Evolutionary conservation across 768 basidiomycete genomes (phyloP).

Genomic region (Boletus patriciae): DNA sequence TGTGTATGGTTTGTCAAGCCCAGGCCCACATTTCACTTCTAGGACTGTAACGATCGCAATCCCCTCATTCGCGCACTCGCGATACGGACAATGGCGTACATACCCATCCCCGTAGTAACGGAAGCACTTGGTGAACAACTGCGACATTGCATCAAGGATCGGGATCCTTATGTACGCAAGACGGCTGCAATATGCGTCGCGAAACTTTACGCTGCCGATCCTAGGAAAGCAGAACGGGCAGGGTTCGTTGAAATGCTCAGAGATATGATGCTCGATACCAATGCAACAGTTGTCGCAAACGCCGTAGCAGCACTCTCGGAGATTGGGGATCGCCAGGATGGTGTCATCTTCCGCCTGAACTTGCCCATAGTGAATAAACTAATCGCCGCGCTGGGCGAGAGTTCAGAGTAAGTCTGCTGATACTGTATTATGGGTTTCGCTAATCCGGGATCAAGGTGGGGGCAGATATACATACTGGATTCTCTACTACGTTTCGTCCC

Average conservation of each 20-base stretch:
- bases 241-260: conserved; percentile 90
- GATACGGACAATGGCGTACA: conserved; percentile 99
- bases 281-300: conserved; percentile 97
- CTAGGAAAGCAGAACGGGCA: conserved; percentile 79
- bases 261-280: conserved; percentile 88
- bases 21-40: conserved; percentile 16
- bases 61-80: conserved; percentile 96
- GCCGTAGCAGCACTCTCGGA: conserved; percentile 97
- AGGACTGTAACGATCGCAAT: conserved; percentile 97
- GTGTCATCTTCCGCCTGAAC: conserved; percentile 90
- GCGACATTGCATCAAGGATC: conserved; percentile 88
- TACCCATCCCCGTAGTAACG: conserved; percentile 86
- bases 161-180: conserved; percentile 97
- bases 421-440: conserved; percentile 3
- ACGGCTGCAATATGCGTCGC: conserved; percentile 98
- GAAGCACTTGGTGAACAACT: conserved; percentile 87
- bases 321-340: conserved; percentile 92
- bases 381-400: conserved; percentile 88
- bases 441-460: conserved; percentile 68
- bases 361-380: conserved; percentile 85
- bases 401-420: conserved; percentile 80
- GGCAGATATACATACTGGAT: conserved; percentile 97
- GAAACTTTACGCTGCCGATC: conserved; percentile 89
- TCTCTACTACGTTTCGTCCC: conserved; percentile 94
- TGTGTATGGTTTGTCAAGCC: conserved; percentile 3